phyloP scores from a whole-genome alignment of 225 moss, liverwort and hornwort genomes.

The Lunularia cruciata region DNA sequence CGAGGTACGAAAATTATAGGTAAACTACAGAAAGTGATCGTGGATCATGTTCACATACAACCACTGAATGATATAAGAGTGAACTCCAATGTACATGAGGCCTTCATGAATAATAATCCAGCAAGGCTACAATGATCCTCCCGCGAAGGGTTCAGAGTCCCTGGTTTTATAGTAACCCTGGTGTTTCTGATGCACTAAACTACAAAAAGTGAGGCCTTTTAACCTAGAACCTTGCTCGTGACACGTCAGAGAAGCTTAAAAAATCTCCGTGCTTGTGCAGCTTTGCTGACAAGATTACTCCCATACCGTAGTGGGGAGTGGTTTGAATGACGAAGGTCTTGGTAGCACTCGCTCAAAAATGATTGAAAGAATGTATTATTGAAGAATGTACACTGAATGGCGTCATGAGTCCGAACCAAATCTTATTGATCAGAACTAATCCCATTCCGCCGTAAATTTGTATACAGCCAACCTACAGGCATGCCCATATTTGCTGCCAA shows the following conservation, averaged over 20 bases:
- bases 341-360: constrained; percentile 13
- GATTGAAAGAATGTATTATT: constrained; percentile 24
- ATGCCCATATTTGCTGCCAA: not conserved
- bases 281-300: not conserved
- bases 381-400: constrained; percentile 26
- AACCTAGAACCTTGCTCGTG: constrained; percentile 4
- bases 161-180: not conserved
- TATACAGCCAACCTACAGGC: constrained; percentile 18
- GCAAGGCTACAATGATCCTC: constrained; percentile 7
- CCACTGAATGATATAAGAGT: not conserved
- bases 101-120: not conserved
- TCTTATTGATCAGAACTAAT: not conserved
- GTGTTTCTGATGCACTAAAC: not conserved
- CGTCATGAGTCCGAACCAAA: constrained; percentile 7
- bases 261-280: not conserved
- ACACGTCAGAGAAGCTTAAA: constrained; percentile 3
- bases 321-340: not conserved
- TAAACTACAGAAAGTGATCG: no score
- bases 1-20: not conserved
- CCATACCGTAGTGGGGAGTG: constrained; percentile 4
- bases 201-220: not conserved
- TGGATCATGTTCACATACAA: not conserved
- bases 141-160: constrained; percentile 3
- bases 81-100: constrained; percentile 12
- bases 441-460: constrained; percentile 9